Evolutionary conservation across 768 basidiomycete species (phyloP).

Genomic region (Cubamyces sp.): DNA sequence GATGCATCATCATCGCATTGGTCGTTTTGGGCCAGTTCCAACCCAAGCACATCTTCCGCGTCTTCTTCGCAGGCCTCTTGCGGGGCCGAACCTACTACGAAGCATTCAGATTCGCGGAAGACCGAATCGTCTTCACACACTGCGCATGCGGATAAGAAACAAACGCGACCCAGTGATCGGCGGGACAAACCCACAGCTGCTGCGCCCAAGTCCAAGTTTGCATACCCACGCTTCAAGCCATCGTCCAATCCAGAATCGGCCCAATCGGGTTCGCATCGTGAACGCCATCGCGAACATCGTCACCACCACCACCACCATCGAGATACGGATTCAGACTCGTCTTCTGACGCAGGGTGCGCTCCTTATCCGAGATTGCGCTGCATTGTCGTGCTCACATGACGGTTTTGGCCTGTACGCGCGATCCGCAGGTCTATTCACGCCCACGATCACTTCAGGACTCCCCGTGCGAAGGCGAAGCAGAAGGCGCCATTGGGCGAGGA

Average conservation of each 20-base stretch:
- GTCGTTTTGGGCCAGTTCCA: constrained; percentile 17
- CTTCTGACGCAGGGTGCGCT: constrained; percentile 21
- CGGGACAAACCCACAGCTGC: constrained; percentile 3
- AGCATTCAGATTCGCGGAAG: constrained; percentile 13
- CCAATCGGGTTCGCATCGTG: neutral
- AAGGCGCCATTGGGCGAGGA: constrained; percentile 28
- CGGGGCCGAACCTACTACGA: constrained; percentile 16
- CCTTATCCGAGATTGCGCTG: neutral
- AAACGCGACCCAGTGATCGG: constrained; percentile 8
- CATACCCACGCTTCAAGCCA: constrained; percentile 10
- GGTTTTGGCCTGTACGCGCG: neutral
- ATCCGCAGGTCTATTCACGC: constrained; percentile 14
- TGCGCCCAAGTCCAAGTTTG: constrained; percentile 16
- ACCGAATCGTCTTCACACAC: neutral
- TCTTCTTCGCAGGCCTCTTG: constrained; percentile 10
- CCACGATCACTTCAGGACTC: constrained; percentile 14
- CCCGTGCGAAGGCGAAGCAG: constrained; percentile 19
- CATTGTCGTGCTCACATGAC: constrained; percentile 7
- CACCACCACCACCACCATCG: neutral
- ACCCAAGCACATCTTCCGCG: constrained; percentile 29
- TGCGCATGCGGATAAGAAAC: constrained; percentile 4
- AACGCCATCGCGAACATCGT: constrained; percentile 4
- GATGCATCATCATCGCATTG: neutral
- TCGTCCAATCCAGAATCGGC: neutral
- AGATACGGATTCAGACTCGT: constrained; percentile 19